Conservation (phyloP, 208 protist genomes). For the Herpetomonas samuelpessoai region DNA sequence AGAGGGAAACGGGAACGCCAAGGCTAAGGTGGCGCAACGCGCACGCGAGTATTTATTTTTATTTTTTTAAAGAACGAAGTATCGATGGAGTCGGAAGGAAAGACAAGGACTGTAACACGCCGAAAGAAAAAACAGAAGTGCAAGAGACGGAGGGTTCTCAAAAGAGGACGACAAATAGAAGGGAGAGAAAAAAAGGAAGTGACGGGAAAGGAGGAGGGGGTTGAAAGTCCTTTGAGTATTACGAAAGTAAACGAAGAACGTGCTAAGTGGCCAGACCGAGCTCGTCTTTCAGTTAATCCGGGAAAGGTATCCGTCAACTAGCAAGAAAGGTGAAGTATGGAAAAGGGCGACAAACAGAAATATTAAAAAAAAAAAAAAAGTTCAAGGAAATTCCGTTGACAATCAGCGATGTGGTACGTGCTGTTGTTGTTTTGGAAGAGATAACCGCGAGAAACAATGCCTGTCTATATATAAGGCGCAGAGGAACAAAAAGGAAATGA, state of each 20-base stretch:
- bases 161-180: no score
- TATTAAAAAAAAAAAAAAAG: constrained; percentile 8
- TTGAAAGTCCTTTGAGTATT: neutral
- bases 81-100: no score
- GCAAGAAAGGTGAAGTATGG: neutral
- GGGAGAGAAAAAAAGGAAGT: neutral
- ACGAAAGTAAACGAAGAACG: no score
- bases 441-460: neutral
- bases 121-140: neutral
- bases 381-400: constrained; percentile 1
- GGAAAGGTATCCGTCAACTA: no score
- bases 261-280: no score
- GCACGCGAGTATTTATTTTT: no score
- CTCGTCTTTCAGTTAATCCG: no score
- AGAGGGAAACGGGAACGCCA: no score
- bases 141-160: neutral
- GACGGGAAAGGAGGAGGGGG: neutral
- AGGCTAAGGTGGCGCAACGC: no score
- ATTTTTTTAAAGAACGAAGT: no score
- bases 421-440: neutral
- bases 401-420: neutral
- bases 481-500: constrained; percentile 10
- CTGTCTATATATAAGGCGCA: constrained; percentile 7
- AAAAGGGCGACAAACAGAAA: neutral
- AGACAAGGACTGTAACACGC: no score